A percentile compares a stretch with the other conserved stretches of the same genome.
These are phyloP conservation scores for Firmiana major DNA, from an alignment of 345 rosid species.

Conservation along the genomic window DNA sequence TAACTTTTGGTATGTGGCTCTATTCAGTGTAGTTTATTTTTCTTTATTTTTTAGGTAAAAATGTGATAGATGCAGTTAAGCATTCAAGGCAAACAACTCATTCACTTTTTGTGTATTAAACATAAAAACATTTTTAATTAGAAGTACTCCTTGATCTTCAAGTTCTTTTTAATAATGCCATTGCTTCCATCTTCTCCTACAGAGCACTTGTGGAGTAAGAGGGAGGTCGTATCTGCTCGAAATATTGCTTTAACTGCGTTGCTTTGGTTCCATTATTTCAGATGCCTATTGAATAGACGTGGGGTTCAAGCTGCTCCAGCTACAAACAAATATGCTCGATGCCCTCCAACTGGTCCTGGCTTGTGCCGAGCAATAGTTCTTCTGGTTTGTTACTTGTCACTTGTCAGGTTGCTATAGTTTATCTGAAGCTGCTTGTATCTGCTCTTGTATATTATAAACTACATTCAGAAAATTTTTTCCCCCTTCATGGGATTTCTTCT, in stretches of 20 bases:
- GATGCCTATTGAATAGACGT: slow-evolving; percentile 80
- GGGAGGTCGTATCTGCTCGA: slow-evolving; percentile 47
- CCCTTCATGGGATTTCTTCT: neutral
- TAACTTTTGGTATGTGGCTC: neutral
- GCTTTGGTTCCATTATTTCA: slow-evolving; percentile 78
- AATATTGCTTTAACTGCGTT: slow-evolving; percentile 46
- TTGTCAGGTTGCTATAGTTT: neutral
- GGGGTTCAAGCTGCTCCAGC: slow-evolving; percentile 88
- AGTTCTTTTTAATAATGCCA: neutral
- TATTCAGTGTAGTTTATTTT: neutral
- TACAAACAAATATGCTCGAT: slow-evolving; percentile 48
- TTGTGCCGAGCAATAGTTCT: slow-evolving; percentile 72
- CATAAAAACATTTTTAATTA: no score
- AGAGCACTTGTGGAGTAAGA: slow-evolving; percentile 86
- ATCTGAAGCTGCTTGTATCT: neutral
- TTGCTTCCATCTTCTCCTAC: neutral
- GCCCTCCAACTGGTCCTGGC: slow-evolving; percentile 65
- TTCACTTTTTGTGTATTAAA: no score
- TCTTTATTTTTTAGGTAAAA: neutral
- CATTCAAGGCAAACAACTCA: neutral
- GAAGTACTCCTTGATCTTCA: neutral
- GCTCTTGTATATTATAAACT: neutral
- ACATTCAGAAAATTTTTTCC: neutral
- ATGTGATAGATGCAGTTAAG: neutral
- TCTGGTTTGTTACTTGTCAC: neutral